Percentiles rank a stretch among this genome's conserved stretches.
These are phyloP conservation scores for Naganishia onofrii DNA, from an alignment of 768 basidiomycete genomes.

Conservation along the genomic window DNA sequence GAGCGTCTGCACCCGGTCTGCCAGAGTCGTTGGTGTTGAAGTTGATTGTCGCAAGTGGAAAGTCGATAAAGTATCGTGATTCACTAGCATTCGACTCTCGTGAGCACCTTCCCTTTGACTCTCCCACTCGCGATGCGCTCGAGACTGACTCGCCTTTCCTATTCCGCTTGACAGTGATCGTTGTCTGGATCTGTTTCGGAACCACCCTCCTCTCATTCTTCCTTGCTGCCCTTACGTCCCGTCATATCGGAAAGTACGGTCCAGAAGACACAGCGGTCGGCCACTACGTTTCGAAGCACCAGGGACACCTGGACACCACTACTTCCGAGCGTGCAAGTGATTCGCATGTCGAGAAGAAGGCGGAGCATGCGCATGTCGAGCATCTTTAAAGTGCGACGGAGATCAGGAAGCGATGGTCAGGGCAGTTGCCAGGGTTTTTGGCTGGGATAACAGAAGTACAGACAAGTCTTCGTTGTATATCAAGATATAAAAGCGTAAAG, in stretches of 20 bases:
- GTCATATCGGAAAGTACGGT: conserved; percentile 27
- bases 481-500: neutral
- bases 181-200: conserved; percentile 30
- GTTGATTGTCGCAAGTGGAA: conserved; percentile 14
- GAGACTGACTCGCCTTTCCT: neutral
- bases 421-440: no score
- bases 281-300: conserved; percentile 25
- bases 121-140: neutral
- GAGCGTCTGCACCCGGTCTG: conserved; percentile 14
- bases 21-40: neutral
- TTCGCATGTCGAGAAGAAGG: neutral
- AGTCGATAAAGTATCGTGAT: conserved; percentile 22
- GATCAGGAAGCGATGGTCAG: neutral
- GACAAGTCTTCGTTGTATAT: neutral
- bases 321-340: neutral
- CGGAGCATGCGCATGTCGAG: conserved; percentile 8
- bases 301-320: neutral
- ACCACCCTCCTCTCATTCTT: conserved; percentile 25
- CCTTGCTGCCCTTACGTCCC: conserved; percentile 23
- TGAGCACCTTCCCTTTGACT: neutral
- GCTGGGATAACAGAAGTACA: no score
- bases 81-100: conserved; percentile 27
- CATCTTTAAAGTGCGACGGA: neutral
- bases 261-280: conserved; percentile 25
- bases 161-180: conserved; percentile 9